Evolutionary conservation across 768 basidiomycete genomes (phyloP), one percentile per base, ranked within the genome.

Genomic region (Russula virescens): DNA sequence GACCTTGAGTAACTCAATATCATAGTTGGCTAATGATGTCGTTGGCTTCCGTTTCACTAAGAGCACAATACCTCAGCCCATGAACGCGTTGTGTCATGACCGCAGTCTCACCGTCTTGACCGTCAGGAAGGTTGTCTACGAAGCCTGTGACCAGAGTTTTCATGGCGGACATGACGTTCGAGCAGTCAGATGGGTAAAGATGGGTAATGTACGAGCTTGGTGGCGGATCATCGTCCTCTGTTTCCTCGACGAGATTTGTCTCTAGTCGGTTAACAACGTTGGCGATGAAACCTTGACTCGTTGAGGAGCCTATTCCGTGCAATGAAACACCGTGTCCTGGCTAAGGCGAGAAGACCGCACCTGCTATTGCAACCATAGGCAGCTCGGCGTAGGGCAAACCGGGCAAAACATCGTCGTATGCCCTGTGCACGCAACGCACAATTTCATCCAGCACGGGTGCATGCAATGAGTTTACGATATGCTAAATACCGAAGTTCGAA

Each of bases 1-100:
- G 14, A 79, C 78, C 51, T 76, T 73, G 10, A 92, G 78, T 25
- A 82, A 71, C 54, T 75, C 75, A 43, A 92, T 82, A 69, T 91
- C 88, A 67, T 82, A 83, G 43, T 72, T 78, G 3, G 86, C 84
- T 34, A 88, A 71, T 0, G 85, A 83, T 0, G 77, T 74, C 1
- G 79, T 67, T 0, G 80, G 69, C 62, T 78, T 82, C 28, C 80
- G 79, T 63, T 79, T 83, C 13, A 75, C 69, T 21, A 64, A 65
- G 10, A 61, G 79, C 80, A 61, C 5, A 56, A 50, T 13, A 5
- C 45, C 40, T 47, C 38, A 42, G 35, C 7, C 14, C 13, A 45
- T 18, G 25, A 57, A 25, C 2, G 31, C 42, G 21, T n/a, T 14
- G 14, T 23, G 13, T 23, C 16, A 19, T 28, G 18, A 35, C n/a